These are phyloP conservation scores for Trypanosoma rangeli DNA, from an alignment of 208 protist species.

Conservation along the genomic window DNA sequence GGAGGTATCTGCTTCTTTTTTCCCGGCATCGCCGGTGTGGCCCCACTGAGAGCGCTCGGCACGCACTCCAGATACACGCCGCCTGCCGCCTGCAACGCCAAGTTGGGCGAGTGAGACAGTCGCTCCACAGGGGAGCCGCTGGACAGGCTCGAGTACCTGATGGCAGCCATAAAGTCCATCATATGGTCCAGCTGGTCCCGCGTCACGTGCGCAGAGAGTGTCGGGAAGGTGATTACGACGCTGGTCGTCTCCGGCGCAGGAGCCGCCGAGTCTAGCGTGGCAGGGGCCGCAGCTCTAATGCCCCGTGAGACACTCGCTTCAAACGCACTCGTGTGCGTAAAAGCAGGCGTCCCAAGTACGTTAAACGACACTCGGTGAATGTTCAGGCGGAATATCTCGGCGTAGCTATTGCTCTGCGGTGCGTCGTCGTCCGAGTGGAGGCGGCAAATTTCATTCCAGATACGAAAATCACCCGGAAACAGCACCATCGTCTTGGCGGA, in stretches of 20 bases:
- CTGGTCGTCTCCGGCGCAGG: slow-evolving; percentile 1
- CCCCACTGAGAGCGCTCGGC: not conserved
- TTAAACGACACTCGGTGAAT: slow-evolving; percentile 27
- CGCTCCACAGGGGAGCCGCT: not conserved
- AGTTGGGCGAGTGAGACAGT: not conserved
- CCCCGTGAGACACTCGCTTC: slow-evolving; percentile 17
- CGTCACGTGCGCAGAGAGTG: slow-evolving; percentile 26
- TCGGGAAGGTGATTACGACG: slow-evolving; percentile 23
- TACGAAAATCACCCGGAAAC: slow-evolving; percentile 53
- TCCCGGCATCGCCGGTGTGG: not conserved
- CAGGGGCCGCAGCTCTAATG: not conserved
- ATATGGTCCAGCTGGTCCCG: slow-evolving; percentile 53
- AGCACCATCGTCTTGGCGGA: slow-evolving; percentile 48
- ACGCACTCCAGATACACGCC: slow-evolving; percentile 4
- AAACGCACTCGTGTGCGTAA: slow-evolving; percentile 16
- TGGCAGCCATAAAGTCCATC: slow-evolving; percentile 65
- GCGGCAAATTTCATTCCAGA: slow-evolving; percentile 45
- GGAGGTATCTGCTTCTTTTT: not conserved
- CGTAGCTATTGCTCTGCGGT: not conserved
- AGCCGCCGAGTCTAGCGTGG: too few relatives aligned
- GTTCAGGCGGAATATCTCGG: slow-evolving; percentile 22
- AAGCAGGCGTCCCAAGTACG: slow-evolving; percentile 10
- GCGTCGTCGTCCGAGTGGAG: not conserved
- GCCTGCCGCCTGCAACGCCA: slow-evolving; percentile 17
- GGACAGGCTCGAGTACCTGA: slow-evolving; percentile 15